Base-by-base conservation (phyloP, 495 filamentous ascomycete genomes). In the Hypoxylon crocopeplum region DNA sequence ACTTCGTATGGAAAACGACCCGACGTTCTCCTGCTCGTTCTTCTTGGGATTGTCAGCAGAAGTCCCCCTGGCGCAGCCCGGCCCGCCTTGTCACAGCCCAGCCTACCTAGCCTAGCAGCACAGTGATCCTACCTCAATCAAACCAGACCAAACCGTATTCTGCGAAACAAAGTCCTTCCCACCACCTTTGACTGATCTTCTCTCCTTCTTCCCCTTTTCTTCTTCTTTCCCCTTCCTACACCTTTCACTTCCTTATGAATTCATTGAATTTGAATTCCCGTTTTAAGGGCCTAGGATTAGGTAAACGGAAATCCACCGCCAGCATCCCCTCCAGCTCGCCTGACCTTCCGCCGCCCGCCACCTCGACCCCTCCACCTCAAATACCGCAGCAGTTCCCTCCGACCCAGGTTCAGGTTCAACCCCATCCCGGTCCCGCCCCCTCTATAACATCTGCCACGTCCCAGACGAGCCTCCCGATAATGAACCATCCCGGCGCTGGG, bases 181-280 rank as follows among this genome's bases (percentile, higher is more conserved):
- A 48, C 58, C 39, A 30, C 22, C 54, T 29, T 54, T 45, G 11
- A 22, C 30, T 36, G 36, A 25, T 52, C 48, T 49, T 46, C 38
- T 56, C 50, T 48, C 13, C 42, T 48, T 25, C 37, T 62, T 57
- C 51, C 38, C 52, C 55, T 55, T 64, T 55, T 62, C 45, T 55
- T 69, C 56, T 64, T 64, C 49, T 64, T 55, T 41, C 47, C 56
- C 40, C 56, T 48, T 39, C 27, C 52, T 30, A 27, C 49, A 39
- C 29, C 24, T 54, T 41, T 50, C 49, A 56, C 55, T 71, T 68
- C 72, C 78, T 72, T 81, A 85, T 84, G 82, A 82, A 80, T 77
- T 84, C 78, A 72, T 74, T 83, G 80, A 84, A 82, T 73, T 79
- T 83, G 81, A 85, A 83, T 76, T 81, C 79, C 57, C 79, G 81